Evolutionary conservation across 257 asterid genomes (phyloP).

Genomic region (Hygrophila difformis): DNA sequence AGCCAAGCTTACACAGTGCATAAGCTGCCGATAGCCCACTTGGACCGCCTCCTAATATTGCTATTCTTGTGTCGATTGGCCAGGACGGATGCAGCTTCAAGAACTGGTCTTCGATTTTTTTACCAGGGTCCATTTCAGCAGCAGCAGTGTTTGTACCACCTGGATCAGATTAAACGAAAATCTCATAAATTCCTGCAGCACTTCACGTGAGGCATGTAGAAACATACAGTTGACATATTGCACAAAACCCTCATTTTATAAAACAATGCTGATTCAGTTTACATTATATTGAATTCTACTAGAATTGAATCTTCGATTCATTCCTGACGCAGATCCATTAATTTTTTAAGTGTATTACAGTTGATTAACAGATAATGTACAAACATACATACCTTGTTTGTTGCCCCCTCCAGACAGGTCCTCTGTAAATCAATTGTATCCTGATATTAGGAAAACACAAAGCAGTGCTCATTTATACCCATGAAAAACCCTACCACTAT

Average conservation of each 20-base stretch:
- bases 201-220: not conserved
- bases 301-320: not conserved
- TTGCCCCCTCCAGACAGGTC: slow-evolving; percentile 9
- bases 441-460: not conserved
- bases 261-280: slow-evolving; percentile 1
- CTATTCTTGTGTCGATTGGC: slow-evolving; percentile 51
- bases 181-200: not conserved
- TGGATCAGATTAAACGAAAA: not conserved
- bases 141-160: slow-evolving; percentile 1
- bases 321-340: no score
- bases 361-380: no score
- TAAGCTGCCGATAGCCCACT: slow-evolving; percentile 83
- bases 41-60: slow-evolving; percentile 74
- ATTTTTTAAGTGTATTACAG: no score
- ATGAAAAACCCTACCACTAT: no score
- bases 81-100: slow-evolving; percentile 59
- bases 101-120: slow-evolving; percentile 45
- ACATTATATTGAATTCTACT: not conserved
- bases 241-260: not conserved
- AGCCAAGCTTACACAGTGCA: slow-evolving; percentile 61
- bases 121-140: slow-evolving; percentile 32
- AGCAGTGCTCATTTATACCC: not conserved
- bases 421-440: slow-evolving; percentile 23
- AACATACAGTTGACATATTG: not conserved
- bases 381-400: no score